Base-by-base conservation (phyloP, 768 basidiomycete genomes). In the Pulveroboletus sp. region DNA sequence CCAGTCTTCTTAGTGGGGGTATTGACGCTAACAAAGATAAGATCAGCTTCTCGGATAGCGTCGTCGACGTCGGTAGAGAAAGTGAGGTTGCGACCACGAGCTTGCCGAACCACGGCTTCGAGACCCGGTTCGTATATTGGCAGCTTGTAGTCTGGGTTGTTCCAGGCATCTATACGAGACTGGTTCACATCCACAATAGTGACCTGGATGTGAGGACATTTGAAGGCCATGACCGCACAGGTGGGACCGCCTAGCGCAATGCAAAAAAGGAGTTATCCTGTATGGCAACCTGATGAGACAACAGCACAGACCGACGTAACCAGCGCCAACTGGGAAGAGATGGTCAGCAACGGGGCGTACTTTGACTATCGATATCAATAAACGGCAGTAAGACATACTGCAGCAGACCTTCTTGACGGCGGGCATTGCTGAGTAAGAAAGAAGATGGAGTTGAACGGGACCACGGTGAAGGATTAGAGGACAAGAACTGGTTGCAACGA, bases 41-140 rank as follows among this genome's bases (percentile, higher is more conserved):
- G 83, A 67, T 99, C 93, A 31, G 96, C 95, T 71, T 95, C 94
- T 56, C 74, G 79, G 65, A 99, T 96, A 52, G 78, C 93, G 67
- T 85, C 84, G 70, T 96, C 91, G 56, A 98, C 90, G 57, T 98
- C 84, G 41, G 93, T 94, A 37, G 87, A 88, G 79, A 99, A 98
- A 75, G 96, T 96, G 56, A 99, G 83, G 73, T 99, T 99, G 70
- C 85, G 85, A 27, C 93, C 95, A 41, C 96, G 84, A 35, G 89
- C 84, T 59, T 80, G 68, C 63, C 85, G 84, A 59, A 99, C 89
- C 57, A 98, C 91, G 30, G 86, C 92, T 53, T 82, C 91, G 9
- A 99, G 83, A 41, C 96, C 95, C 6, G 96, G 96, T 68, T 99
- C 96, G 69, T 96, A 99, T 69, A 99, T 99, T 44, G 96, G 96